A percentile compares a stretch with the other conserved stretches of the same genome.
Evolutionary conservation across 768 basidiomycete species (phyloP).

Genomic region (Hydnomerulius pinastri): DNA sequence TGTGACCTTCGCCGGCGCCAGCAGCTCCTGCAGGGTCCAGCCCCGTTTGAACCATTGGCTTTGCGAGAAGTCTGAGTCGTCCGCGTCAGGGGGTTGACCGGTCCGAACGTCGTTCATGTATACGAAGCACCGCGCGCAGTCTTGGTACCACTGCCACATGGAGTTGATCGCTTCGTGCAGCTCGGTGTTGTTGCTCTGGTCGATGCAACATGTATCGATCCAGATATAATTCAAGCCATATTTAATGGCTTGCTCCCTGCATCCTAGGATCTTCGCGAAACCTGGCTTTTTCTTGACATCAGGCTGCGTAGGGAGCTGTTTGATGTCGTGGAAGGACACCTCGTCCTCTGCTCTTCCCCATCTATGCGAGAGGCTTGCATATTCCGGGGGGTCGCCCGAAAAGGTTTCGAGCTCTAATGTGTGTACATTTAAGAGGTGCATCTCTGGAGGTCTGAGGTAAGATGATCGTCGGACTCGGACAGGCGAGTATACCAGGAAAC

Average conservation of each 20-base stretch:
- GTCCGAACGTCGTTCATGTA: conserved; percentile 4
- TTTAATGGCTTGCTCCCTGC: neutral
- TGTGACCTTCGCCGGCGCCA: conserved; percentile 11
- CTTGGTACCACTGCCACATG: conserved; percentile 8
- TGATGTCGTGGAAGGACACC: conserved; percentile 8
- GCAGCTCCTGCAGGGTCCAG: conserved; percentile 9
- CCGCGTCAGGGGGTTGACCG: neutral
- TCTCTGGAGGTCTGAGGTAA: neutral
- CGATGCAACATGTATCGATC: conserved; percentile 10
- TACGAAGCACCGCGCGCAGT: neutral
- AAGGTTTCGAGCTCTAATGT: neutral
- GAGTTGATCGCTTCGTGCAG: conserved; percentile 8
- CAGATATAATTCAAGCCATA: neutral
- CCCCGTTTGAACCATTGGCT: conserved; percentile 10
- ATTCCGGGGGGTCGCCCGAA: neutral
- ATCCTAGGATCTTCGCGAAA: conserved; percentile 2
- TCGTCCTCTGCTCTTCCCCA: conserved; percentile 4
- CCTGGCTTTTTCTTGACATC: conserved; percentile 1
- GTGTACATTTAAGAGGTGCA: conserved; percentile 1
- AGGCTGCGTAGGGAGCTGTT: neutral
- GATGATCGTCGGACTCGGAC: too few relatives aligned
- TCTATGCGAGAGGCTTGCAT: conserved; percentile 4
- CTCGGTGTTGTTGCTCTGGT: conserved; percentile 4
- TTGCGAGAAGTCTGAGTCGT: conserved; percentile 2
- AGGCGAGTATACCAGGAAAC: too few relatives aligned